Base-by-base conservation (phyloP, 2,329 filamentous ascomycete species). In the Fonsecaea multimorphosa region DNA sequence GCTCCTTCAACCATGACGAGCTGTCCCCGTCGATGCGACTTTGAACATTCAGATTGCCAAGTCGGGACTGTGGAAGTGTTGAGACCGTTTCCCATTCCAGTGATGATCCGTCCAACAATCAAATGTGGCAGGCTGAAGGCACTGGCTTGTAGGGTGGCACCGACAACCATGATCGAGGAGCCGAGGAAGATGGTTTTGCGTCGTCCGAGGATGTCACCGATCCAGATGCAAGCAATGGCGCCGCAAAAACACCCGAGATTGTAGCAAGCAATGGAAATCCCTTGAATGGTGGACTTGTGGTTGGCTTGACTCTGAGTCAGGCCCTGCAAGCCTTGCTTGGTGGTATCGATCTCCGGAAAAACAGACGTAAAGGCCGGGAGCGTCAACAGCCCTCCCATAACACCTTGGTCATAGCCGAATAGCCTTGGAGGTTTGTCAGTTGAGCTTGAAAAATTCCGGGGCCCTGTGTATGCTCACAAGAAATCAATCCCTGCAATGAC, bases 351-450 rank as follows among this genome's bases (percentile, higher is more conserved):
- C 65, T 81, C 75, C 49, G 64, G 64, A 68, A 88, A 88, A 19
- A 79, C 76, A 1, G 75, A 72, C 1, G 87, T 79, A 71, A 91
- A 91, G 8, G 83, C 82, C 27, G 83, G 78, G 72, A 93, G 84
- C 2, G 89, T 91, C 63, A 93, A 80, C 69, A 94, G 87, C 61
- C 88, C 88, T 55, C 89, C 90, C 84, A 91, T 92, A 11, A 92
- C 89, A 74, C 90, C 68, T 80, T 74, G 63, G 40, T 69, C 68
- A 54, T 69, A 69, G 29, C 68, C 68, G 27, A 69, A 68, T 24
- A 69, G 58, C n/a, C 46, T 60, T 29, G 32, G 16, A 24, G 9
- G 4, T 51, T 24, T 38, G 54, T 58, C 31, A 63, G 54, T 29
- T 9, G 36, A 58, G 12, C 29, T n/a, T 31, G 60, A 16, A n/a